Conservation (phyloP, 768 basidiomycete species). For the Stropharia rugosoannulata region DNA sequence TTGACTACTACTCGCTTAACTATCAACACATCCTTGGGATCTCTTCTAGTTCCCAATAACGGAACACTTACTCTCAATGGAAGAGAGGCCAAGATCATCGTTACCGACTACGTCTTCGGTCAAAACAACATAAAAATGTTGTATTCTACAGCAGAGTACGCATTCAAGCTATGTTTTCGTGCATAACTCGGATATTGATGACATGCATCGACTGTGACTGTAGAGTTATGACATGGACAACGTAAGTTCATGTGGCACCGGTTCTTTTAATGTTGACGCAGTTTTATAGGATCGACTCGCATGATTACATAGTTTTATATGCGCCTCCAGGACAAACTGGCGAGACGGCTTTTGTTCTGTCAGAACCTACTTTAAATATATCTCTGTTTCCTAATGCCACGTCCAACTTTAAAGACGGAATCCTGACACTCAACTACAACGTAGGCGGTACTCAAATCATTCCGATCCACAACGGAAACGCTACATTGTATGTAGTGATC, state of each 20-base stretch:
- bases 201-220: not conserved
- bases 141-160: conserved; percentile 49
- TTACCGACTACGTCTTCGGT: conserved; percentile 49
- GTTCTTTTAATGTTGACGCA: not conserved
- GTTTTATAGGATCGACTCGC: conserved; percentile 32
- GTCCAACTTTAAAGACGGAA: conserved; percentile 32
- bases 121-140: conserved; percentile 29
- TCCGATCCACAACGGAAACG: conserved; percentile 26
- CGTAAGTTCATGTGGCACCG: conserved; percentile 26
- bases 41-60: conserved; percentile 34
- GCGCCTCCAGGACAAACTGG: conserved; percentile 39
- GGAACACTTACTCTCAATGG: conserved; percentile 42
- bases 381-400: conserved; percentile 27
- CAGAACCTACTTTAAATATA: conserved; percentile 26
- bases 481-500: conserved; percentile 29
- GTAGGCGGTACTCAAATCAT: conserved; percentile 34
- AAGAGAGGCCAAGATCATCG: conserved; percentile 48
- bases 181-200: not conserved
- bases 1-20: conserved; percentile 41
- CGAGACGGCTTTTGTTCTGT: conserved; percentile 41
- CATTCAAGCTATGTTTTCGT: not conserved
- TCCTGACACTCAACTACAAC: conserved; percentile 38
- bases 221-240: conserved; percentile 57
- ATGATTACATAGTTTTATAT: conserved; percentile 45
- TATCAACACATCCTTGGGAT: conserved; percentile 41